Evolutionary conservation across 1,284 basidiomycete species (phyloP).

Genomic region (Coniferiporia sulphurascens): DNA sequence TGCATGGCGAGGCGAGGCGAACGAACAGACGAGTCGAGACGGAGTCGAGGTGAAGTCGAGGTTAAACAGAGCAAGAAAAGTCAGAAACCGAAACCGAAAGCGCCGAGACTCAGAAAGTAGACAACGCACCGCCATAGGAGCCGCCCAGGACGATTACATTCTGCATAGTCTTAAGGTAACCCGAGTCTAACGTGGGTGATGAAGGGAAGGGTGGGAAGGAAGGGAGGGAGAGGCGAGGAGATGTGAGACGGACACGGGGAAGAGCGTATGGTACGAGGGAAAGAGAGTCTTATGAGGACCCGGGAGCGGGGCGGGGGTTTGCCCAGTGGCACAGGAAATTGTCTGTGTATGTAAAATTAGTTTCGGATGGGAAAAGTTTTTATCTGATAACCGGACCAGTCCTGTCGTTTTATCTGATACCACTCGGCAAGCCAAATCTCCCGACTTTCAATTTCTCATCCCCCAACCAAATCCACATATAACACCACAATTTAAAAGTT

Average conservation of each 20-base stretch:
- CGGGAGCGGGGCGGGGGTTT: no score
- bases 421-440: no score
- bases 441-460: no score
- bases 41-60: no score
- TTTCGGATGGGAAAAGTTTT: no score
- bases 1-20: conserved; percentile 3
- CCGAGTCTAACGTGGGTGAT: neutral
- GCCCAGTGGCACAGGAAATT: no score
- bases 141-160: conserved; percentile 57
- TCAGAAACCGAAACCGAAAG: neutral
- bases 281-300: neutral
- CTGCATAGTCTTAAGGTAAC: conserved; percentile 24
- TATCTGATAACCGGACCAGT: no score
- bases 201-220: neutral
- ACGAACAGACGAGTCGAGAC: neutral
- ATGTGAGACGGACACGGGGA: neutral
- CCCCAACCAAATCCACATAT: no score
- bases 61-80: no score
- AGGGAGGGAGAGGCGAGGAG: neutral
- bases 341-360: no score
- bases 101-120: neutral
- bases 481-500: no score
- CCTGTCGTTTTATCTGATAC: no score
- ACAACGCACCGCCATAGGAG: conserved; percentile 50
- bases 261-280: neutral